Base-by-base conservation (phyloP, 2,329 filamentous ascomycete genomes). In the Sporothrix brasiliensis region DNA sequence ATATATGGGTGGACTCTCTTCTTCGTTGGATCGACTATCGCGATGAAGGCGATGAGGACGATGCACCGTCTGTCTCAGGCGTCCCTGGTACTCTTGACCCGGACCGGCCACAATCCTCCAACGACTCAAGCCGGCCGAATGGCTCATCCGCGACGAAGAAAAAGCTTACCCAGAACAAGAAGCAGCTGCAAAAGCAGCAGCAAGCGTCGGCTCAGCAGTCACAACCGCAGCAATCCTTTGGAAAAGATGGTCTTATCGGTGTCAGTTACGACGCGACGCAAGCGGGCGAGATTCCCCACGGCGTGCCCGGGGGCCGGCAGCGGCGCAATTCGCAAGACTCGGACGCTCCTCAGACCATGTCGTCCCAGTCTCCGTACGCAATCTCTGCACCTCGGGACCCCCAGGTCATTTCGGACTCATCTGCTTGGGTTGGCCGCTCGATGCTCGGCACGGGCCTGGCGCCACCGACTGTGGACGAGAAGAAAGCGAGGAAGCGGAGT, bases 1-100 rank as follows among this genome's bases (percentile, higher is more conserved):
- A 99, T 80, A 86, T 90, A 58, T 99, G 95, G 95, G 94, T 99
- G 1, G 92, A 96, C 70, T 91, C 92, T 27, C 83, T 99, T 53
- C 83, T 98, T 72, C 91, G 92, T 74, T 97, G 96, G 84, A 94
- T 97, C 53, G 93, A 97, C 76, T 89, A 87, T 76, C 85, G 84
- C 67, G 89, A 91, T 53, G 82, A 85, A 1, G 84, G 87, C 19
- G 85, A 91, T 14, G 88, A 86, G 71, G 83, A 85, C 50, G 71
- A 73, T 2, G 52, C 63, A 54, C 56, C 72, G 41, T 63, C 70
- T 1, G 6, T 61, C 58, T 47, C 58, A 0, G n/a, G 50, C 10
- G 14, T 41, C 19, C 21, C 52, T 13, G 68, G 77, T 27, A 81
- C 81, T 67, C 75, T 81, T 73, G 77, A 79, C 41, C 74, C 78